A percentile compares a stretch with the other conserved stretches of the same genome.
Conservation (phyloP, 1,284 basidiomycete genomes). For the Pterulicium gracile region DNA sequence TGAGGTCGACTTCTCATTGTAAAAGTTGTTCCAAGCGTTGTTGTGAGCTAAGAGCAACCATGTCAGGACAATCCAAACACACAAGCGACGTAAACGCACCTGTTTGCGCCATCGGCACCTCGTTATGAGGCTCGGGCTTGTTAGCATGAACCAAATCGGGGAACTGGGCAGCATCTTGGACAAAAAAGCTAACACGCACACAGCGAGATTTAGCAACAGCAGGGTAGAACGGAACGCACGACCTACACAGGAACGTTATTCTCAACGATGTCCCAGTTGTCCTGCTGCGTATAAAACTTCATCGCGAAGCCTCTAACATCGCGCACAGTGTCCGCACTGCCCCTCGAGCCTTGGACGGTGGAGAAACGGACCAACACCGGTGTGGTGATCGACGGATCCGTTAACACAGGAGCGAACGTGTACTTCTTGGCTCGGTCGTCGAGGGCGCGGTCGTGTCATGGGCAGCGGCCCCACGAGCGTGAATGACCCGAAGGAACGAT, state of each 20-base stretch:
- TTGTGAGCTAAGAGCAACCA: slow-evolving; percentile 72
- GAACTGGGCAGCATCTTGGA: slow-evolving; percentile 79
- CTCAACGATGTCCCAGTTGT: slow-evolving; percentile 78
- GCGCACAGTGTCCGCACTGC: slow-evolving; percentile 72
- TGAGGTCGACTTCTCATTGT: slow-evolving; percentile 30
- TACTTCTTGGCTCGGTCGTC: slow-evolving; percentile 52
- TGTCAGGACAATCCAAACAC: no score
- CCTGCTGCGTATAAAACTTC: slow-evolving; percentile 60
- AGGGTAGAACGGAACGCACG: no score
- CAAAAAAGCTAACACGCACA: no score
- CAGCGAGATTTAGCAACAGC: no score
- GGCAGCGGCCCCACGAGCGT: slow-evolving; percentile 72
- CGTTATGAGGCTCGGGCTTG: slow-evolving; percentile 73
- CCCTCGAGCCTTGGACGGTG: slow-evolving; percentile 69
- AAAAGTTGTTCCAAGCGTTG: slow-evolving; percentile 74
- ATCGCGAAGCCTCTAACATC: slow-evolving; percentile 80
- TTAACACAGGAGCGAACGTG: slow-evolving; percentile 59
- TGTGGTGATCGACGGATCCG: slow-evolving; percentile 58
- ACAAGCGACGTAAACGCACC: no score
- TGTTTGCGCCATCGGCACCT: no score
- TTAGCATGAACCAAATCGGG: slow-evolving; percentile 75
- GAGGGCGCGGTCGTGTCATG: slow-evolving; percentile 75
- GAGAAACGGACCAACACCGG: slow-evolving; percentile 75
- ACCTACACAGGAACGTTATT: slow-evolving; percentile 72
- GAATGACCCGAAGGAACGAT: no score